Evolutionary conservation across 495 filamentous ascomycete species (phyloP), one percentile per base, ranked within the genome.

Genomic region (Lepraria neglecta): DNA sequence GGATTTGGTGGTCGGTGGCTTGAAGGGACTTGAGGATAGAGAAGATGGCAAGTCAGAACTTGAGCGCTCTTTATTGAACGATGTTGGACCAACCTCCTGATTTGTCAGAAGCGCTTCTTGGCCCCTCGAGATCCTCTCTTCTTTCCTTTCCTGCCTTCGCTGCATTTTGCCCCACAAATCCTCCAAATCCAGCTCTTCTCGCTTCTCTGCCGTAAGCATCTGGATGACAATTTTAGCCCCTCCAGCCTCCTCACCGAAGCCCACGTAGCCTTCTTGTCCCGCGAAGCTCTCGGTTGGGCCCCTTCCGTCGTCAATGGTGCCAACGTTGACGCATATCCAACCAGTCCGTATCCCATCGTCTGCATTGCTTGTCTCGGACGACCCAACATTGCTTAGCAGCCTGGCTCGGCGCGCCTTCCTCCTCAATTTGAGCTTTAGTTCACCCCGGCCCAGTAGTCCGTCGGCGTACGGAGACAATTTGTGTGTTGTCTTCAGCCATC

Each of bases 301-400:
- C 7, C 76, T 67, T 6, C 64, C 64, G 27, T 70, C 75, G 59
- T 86, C 81, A 14, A 95, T 80, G 17, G 79, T 78, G 1, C 91
- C 90, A 3, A 91, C 77, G 72, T 95, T 92, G 46, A 97, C 88
- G 73, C 95, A 98, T 10, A 98, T 88, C 94, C 94, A 98, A 1
- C 91, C 91, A 17, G 91, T 95, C 31, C 83, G 82, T 43, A 95
- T 88, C 1, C 90, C 92, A 67, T 96, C 91, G 66, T 95, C 84
- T 46, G 61, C 53, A 33, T 69, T 67, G 43, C 73, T 67, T 17
- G 73, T 78, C 73, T 71, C 82, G 64, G 63, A 76, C 70, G 60
- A 78, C 27, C 84, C 84, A 10, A 80, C 78, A 50, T 74, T 79
- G 17, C 85, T 87, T 35, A 94, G 70, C 56, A 96, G 73, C 71